phyloP scores from a whole-genome alignment of 2,329 filamentous ascomycete species.

The Pyrenochaeta sp. region DNA sequence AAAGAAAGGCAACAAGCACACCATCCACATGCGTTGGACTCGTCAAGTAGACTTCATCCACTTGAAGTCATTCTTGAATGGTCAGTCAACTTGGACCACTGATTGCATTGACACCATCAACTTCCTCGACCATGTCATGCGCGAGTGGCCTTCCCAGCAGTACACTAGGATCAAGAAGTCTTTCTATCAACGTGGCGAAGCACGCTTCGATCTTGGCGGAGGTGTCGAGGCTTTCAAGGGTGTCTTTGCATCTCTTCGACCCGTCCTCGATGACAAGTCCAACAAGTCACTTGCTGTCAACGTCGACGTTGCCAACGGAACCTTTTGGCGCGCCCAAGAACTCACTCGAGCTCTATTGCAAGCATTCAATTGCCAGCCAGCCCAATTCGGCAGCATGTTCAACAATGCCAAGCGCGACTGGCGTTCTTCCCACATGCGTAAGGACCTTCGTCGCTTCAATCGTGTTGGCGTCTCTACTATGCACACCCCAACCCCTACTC shows the following conservation, averaged over 20 bases:
- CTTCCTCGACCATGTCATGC: slow-evolving; percentile 88
- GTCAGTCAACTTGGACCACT: slow-evolving; percentile 56
- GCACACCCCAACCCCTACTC: slow-evolving; percentile 49
- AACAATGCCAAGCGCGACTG: slow-evolving; percentile 34
- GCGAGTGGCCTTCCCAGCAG: slow-evolving; percentile 74
- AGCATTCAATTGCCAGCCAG: slow-evolving; percentile 34
- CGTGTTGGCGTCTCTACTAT: slow-evolving; percentile 51
- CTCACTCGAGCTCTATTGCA: slow-evolving; percentile 45
- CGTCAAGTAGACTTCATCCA: slow-evolving; percentile 72
- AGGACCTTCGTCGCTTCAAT: slow-evolving; percentile 52
- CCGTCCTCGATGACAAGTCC: slow-evolving; percentile 63
- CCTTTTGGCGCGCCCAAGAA: slow-evolving; percentile 72
- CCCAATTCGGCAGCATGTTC: slow-evolving; percentile 24
- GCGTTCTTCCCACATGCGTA: slow-evolving; percentile 34
- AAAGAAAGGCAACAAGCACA: slow-evolving; percentile 58
- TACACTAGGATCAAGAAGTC: slow-evolving; percentile 79
- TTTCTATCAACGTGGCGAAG: slow-evolving; percentile 72
- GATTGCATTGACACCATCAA: slow-evolving; percentile 81
- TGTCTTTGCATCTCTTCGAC: slow-evolving; percentile 83
- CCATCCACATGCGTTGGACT: slow-evolving; percentile 69
- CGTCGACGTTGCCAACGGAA: slow-evolving; percentile 88
- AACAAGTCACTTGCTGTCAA: slow-evolving; percentile 78
- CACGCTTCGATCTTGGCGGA: slow-evolving; percentile 63
- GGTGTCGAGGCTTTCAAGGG: slow-evolving; percentile 84
- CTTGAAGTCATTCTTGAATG: slow-evolving; percentile 71